These are phyloP conservation scores for Aspergillus versicolor DNA, from an alignment of 2,329 filamentous ascomycete genomes.

Conservation along the genomic window DNA sequence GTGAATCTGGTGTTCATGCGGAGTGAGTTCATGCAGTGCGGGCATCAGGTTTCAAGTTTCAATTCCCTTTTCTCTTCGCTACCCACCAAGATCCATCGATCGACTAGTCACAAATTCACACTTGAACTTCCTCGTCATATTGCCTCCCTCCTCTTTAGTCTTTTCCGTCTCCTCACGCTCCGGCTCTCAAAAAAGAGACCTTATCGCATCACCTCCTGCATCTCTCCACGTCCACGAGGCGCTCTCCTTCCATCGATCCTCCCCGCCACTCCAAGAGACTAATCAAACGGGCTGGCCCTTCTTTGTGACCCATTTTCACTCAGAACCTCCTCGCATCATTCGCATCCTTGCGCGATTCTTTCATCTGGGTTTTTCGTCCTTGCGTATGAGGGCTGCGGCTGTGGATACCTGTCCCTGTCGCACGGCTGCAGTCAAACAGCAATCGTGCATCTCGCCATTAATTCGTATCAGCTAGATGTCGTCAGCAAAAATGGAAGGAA, in stretches of 20 bases:
- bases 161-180: conserved; percentile 17
- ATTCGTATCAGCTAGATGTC: conserved; percentile 23
- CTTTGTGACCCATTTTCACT: conserved; percentile 6
- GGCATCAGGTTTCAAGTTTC: conserved; percentile 11
- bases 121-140: conserved; percentile 9
- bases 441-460: conserved; percentile 26
- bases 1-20: neutral
- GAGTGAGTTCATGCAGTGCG: conserved; percentile 7
- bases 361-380: conserved; percentile 11
- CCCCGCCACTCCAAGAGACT: conserved; percentile 4
- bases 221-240: neutral
- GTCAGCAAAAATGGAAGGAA: conserved; percentile 26
- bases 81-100: conserved; percentile 11
- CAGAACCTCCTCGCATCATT: conserved; percentile 12
- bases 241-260: neutral
- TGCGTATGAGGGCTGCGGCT: conserved; percentile 7
- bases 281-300: conserved; percentile 14
- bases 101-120: conserved; percentile 21
- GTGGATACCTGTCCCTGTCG: conserved; percentile 19
- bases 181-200: neutral
- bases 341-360: conserved; percentile 18
- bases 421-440: conserved; percentile 19
- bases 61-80: conserved; percentile 19
- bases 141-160: conserved; percentile 3
- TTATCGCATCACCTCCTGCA: neutral